phyloP scores from a whole-genome alignment of 345 rosid genomes.

The Angophora floribunda region DNA sequence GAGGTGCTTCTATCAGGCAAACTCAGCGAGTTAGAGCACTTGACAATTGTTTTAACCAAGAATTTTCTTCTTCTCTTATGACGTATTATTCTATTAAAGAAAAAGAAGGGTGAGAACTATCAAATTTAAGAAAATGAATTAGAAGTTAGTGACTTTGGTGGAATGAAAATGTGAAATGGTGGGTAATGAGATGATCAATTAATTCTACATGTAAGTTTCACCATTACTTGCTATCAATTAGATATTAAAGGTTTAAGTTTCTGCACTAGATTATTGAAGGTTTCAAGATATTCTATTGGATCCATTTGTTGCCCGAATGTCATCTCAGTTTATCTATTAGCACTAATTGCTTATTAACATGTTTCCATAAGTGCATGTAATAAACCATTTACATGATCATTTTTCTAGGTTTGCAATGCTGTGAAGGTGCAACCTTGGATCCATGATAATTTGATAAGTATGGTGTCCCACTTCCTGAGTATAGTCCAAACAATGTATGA shows the following conservation, averaged over 20 bases:
- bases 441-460: constrained; percentile 39
- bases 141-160: background rate
- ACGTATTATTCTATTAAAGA: background rate
- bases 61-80: background rate
- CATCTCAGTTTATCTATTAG: background rate
- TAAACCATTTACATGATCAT: background rate
- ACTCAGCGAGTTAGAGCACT: background rate
- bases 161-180: background rate
- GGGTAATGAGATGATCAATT: background rate
- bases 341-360: background rate
- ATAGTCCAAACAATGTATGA: constrained; percentile 78
- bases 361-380: background rate
- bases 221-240: background rate
- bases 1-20: background rate
- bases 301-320: background rate
- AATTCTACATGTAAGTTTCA: background rate
- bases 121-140: background rate
- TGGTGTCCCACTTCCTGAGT: constrained; percentile 60
- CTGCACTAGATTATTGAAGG: background rate
- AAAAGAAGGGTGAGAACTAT: background rate
- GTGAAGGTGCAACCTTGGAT: constrained; percentile 55
- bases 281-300: background rate
- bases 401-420: constrained; percentile 70
- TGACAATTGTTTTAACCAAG: background rate
- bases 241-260: background rate